Evolutionary conservation across 208 protist species (phyloP).

Genomic region (Crithidia expoeki): DNA sequence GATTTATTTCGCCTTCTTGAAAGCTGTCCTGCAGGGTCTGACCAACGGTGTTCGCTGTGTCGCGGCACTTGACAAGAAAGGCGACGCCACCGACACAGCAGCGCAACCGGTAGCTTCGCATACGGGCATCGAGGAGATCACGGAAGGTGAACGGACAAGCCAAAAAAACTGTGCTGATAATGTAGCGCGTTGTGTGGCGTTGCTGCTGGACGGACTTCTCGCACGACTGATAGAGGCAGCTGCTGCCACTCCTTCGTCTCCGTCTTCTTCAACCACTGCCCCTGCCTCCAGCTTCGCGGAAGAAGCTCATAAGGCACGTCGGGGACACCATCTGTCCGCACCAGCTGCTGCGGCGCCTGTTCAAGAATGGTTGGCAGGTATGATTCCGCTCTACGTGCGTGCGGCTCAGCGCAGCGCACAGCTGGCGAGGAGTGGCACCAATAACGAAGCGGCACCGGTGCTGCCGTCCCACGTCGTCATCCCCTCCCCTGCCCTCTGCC

Average conservation of each 20-base stretch:
- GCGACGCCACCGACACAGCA: not conserved
- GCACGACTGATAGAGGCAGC: conserved; percentile 1
- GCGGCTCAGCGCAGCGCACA: conserved; percentile 9
- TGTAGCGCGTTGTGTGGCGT: not conserved
- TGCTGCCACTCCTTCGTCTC: not conserved
- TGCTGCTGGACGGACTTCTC: conserved; percentile 23
- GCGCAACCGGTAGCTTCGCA: not conserved
- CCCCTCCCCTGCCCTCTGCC: conserved; percentile 23
- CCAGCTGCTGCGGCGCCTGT: not conserved
- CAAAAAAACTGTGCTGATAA: too few species aligned
- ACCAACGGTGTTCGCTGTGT: conserved; percentile 2
- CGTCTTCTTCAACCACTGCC: not conserved
- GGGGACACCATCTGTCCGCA: not conserved
- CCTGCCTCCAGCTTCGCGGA: not conserved
- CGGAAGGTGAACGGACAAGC: too few species aligned
- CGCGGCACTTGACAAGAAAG: not conserved
- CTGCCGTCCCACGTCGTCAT: not conserved
- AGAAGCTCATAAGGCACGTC: conserved; percentile 7
- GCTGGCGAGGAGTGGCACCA: not conserved
- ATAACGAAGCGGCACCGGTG: not conserved
- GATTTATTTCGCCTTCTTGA: conserved; percentile 34
- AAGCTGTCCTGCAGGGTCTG: conserved; percentile 29
- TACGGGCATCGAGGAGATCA: not conserved
- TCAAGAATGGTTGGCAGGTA: conserved; percentile 26
- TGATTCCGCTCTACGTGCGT: conserved; percentile 32